Conservation (phyloP, 1,284 basidiomycete genomes). For the Exobasidium cylindrosporum region DNA sequence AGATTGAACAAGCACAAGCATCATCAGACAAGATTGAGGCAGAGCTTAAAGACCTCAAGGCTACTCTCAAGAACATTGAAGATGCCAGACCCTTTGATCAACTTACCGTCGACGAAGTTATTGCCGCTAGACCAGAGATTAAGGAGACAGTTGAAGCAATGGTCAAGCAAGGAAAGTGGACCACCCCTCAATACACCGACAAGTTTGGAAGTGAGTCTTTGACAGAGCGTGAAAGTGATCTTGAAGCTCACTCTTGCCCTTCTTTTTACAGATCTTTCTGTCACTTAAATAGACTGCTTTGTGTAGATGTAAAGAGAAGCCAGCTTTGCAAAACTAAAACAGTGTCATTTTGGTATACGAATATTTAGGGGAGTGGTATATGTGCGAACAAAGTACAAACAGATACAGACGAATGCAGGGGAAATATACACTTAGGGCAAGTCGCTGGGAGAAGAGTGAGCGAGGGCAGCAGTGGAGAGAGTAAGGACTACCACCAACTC, state of each 20-base stretch:
- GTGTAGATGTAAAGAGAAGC: no score
- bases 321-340: no score
- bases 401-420: neutral
- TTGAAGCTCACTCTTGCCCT: neutral
- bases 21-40: constrained; percentile 86
- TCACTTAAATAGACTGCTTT: no score
- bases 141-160: constrained; percentile 89
- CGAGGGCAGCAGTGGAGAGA: neutral
- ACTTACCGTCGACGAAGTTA: constrained; percentile 87
- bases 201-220: constrained; percentile 46
- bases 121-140: constrained; percentile 88
- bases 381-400: neutral
- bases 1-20: constrained; percentile 88
- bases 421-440: neutral
- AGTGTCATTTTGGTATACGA: no score
- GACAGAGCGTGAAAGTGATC: neutral
- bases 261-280: constrained; percentile 35
- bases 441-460: neutral
- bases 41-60: constrained; percentile 87
- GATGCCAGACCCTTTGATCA: constrained; percentile 96
- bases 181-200: constrained; percentile 62
- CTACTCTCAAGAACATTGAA: constrained; percentile 94
- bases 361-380: neutral
- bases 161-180: constrained; percentile 99
- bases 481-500: neutral